phyloP scores from a whole-genome alignment of 805 yeast genomes.

The Wickerhamiella domercqiae region DNA sequence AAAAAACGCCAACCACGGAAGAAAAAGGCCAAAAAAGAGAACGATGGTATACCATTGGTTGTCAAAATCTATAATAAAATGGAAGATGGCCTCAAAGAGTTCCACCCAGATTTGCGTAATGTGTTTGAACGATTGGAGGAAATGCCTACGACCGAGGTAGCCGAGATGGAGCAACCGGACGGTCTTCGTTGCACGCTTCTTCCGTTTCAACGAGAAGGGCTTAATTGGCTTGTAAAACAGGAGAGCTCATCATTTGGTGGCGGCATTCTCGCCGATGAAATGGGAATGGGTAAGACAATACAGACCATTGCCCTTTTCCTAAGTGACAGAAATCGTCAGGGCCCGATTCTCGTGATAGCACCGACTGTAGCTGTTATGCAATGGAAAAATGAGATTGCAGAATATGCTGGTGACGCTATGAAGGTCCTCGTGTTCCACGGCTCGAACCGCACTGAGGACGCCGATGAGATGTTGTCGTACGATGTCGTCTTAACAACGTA shows the following conservation, averaged over 20 bases:
- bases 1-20: too few species aligned
- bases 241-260: slow-evolving; percentile 67
- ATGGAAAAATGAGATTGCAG: slow-evolving; percentile 87
- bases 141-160: slow-evolving; percentile 27
- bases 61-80: slow-evolving; percentile 32
- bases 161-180: slow-evolving; percentile 43
- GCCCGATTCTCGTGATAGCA: slow-evolving; percentile 81
- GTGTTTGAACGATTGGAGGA: slow-evolving; percentile 52
- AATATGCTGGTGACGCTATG: slow-evolving; percentile 59
- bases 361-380: slow-evolving; percentile 99
- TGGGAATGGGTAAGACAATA: slow-evolving; percentile 99
- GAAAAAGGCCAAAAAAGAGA: slow-evolving; percentile 4
- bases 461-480: slow-evolving; percentile 39
- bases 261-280: slow-evolving; percentile 93
- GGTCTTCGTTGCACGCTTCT: slow-evolving; percentile 59
- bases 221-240: slow-evolving; percentile 75
- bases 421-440: slow-evolving; percentile 73
- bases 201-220: slow-evolving; percentile 89
- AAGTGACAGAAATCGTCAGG: slow-evolving; percentile 37
- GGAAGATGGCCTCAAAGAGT: slow-evolving; percentile 49
- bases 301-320: slow-evolving; percentile 84
- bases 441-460: slow-evolving; percentile 48
- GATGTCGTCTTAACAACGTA: slow-evolving; percentile 87
- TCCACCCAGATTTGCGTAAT: slow-evolving; percentile 63
- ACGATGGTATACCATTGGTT: slow-evolving; percentile 11